Base-by-base conservation (phyloP, 2,329 filamentous ascomycete genomes). In the Biscogniauxia sp. region DNA sequence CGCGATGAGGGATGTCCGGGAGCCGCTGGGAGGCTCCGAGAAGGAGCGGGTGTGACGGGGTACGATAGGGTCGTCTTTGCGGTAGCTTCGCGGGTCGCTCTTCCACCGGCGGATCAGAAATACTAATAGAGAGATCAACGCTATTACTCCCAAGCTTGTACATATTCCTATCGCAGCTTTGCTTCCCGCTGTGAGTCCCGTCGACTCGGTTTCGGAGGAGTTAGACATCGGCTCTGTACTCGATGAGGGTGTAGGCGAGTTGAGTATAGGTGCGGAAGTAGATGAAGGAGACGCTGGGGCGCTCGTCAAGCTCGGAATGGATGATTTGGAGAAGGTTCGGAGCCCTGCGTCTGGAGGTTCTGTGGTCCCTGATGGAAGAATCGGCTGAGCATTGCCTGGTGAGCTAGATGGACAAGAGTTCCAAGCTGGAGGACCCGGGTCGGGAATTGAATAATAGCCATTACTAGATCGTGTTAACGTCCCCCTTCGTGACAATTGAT, bases 151-250 rank as follows among this genome's bases (percentile, higher is more conserved):
- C n/a, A 80, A 66, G 2, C 77, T 66, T 1, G 76, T 75, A 55
- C 77, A 78, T 11, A 82, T 65, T 3, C 73, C 77, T 54, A 84
- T 78, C 32, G 81, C 79, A 2, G 77, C 75, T 59, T 79, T 82
- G 53, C 76, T 74, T 1, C 77, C 77, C 1, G 70, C 65, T 1
- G 79, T 72, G 5, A 82, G 69, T 2, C 63, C 65, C 20, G 60
- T 55, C 20, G 63, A 53, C 3, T 55, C 49, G 25, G 57, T 55
- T 52, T 59, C 52, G 28, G 23, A 37, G 20, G 41, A 51, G 20
- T 26, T 53, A 7, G 60, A 65, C 20, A 62, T 58, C 15, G 75
- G 71, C 37, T 67, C 58, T 28, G 66, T 53, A 49, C 53, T 54
- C 20, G 53, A 17, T 20, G 58, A 54, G 17, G 26, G n/a, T 20